Evolutionary conservation across 768 basidiomycete genomes (phyloP), one percentile per base, ranked within the genome.

Genomic region (Tylopilus rubrobrunneus): DNA sequence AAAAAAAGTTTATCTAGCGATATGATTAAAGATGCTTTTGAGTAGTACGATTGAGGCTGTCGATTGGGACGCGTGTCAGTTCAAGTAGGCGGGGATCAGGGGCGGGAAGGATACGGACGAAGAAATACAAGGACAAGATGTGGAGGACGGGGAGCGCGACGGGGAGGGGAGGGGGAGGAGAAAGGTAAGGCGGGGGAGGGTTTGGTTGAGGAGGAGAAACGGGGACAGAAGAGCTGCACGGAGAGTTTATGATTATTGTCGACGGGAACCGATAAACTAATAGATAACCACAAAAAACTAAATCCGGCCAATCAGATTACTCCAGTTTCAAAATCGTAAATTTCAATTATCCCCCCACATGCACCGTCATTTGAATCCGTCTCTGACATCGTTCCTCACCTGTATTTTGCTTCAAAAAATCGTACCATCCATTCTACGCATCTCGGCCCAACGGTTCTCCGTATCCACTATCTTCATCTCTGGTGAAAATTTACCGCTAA

Each of bases 251-350:
- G 69, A 71, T 71, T 71, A 67, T 60, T 68, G 58, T 66, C 48
- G 61, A 66, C 67, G 70, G 70, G 68, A 70, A 62, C 66, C 70
- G 68, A 70, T 71, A 70, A 70, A 68, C 68, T 68, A 62, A 66
- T 57, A 71, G 70, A 71, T 71, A 69, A 69, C 70, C 52, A 67
- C 55, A 47, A 36, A 44, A 60, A 68, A 61, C 55, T 58, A 56
- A 71, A 69, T 69, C 62, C 48, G 56, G 56, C 68, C 70, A 70
- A 70, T 71, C 68, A 70, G 68, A 70, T 70, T 66, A 71, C 57
- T 58, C 25, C 14, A 40, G 58, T 70, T 70, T 59, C 57, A 52
- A 62, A 66, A 60, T 58, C 58, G 48, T 28, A 45, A 58, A 60
- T 59, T 58, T 46, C 49, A 60, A 47, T 58, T 54, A 56, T 62